These are phyloP conservation scores for Fusarium aywerte DNA, from an alignment of 2,329 filamentous ascomycete species.

Conservation along the genomic window DNA sequence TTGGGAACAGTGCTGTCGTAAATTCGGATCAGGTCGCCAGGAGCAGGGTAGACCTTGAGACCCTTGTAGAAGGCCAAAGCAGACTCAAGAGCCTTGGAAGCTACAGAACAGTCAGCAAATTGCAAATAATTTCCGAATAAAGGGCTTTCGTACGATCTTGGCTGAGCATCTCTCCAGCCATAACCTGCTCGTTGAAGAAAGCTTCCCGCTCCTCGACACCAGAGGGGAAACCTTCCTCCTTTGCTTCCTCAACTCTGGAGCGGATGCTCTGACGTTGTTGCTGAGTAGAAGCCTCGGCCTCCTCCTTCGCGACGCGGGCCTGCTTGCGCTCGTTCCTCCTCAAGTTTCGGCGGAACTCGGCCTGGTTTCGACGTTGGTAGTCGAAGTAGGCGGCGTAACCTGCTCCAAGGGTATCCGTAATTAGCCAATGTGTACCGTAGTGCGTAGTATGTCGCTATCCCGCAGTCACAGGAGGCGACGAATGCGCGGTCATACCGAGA, in stretches of 20 bases:
- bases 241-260: conserved; percentile 79
- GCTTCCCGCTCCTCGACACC: conserved; percentile 93
- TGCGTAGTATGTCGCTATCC: conserved; percentile 1
- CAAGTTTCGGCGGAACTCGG: conserved; percentile 73
- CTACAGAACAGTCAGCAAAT: conserved; percentile 54
- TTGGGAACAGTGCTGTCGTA: conserved; percentile 99
- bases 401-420: conserved; percentile 46
- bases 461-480: background rate
- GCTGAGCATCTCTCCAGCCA: conserved; percentile 84
- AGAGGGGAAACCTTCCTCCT: conserved; percentile 89
- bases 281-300: conserved; percentile 71
- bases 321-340: conserved; percentile 81
- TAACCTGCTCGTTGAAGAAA: conserved; percentile 97
- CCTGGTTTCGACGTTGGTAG: conserved; percentile 70
- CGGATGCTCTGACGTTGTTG: conserved; percentile 80
- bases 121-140: background rate
- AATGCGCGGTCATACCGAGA: conserved; percentile 59
- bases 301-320: conserved; percentile 76
- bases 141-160: conserved; percentile 74
- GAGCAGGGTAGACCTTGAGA: conserved; percentile 96
- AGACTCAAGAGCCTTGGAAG: conserved; percentile 78
- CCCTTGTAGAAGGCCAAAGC: conserved; percentile 98
- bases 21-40: conserved; percentile 90
- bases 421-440: conserved; percentile 32
- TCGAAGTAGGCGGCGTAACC: conserved; percentile 77